Evolutionary conservation across 2,329 filamentous ascomycete species (phyloP).

Genomic region (Exutisphaerella laricina): DNA sequence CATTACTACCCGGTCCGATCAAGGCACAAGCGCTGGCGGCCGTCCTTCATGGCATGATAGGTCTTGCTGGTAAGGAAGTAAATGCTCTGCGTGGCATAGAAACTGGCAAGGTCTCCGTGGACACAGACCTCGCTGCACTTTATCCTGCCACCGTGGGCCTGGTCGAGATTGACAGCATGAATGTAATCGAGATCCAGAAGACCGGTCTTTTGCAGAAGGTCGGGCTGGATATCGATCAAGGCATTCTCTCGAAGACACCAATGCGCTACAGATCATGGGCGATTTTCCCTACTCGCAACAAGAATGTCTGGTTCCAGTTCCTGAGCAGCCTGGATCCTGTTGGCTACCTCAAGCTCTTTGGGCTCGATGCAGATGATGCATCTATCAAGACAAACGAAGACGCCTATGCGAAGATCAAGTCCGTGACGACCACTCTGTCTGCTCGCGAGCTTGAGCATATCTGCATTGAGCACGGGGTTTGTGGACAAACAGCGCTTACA

Average conservation of each 20-base stretch:
- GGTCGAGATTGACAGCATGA: slow-evolving; percentile 37
- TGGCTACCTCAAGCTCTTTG: slow-evolving; percentile 43
- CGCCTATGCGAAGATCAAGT: slow-evolving; percentile 32
- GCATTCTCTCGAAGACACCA: slow-evolving; percentile 38
- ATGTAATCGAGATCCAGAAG: slow-evolving; percentile 28
- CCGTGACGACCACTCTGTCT: slow-evolving; percentile 32
- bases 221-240: slow-evolving; percentile 27
- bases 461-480: slow-evolving; percentile 36
- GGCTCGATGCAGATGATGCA: slow-evolving; percentile 35
- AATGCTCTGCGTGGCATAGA: slow-evolving; percentile 26
- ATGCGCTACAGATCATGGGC: slow-evolving; percentile 40
- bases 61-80: slow-evolving; percentile 40
- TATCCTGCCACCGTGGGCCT: slow-evolving; percentile 42
- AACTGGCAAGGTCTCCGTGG: slow-evolving; percentile 35
- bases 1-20: slow-evolving; percentile 41
- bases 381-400: slow-evolving; percentile 28
- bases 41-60: slow-evolving; percentile 42
- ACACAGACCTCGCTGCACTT: slow-evolving; percentile 45
- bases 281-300: slow-evolving; percentile 46
- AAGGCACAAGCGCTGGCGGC: slow-evolving; percentile 38
- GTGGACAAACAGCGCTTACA: slow-evolving; percentile 24
- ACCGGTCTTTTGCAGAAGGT: slow-evolving; percentile 25
- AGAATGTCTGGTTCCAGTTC: slow-evolving; percentile 46
- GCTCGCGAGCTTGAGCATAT: slow-evolving; percentile 41
- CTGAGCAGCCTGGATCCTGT: slow-evolving; percentile 46